Evolutionary conservation across 2,329 filamentous ascomycete genomes (phyloP), one percentile per base, ranked within the genome.

Genomic region (Talaromyces amestolkiae): DNA sequence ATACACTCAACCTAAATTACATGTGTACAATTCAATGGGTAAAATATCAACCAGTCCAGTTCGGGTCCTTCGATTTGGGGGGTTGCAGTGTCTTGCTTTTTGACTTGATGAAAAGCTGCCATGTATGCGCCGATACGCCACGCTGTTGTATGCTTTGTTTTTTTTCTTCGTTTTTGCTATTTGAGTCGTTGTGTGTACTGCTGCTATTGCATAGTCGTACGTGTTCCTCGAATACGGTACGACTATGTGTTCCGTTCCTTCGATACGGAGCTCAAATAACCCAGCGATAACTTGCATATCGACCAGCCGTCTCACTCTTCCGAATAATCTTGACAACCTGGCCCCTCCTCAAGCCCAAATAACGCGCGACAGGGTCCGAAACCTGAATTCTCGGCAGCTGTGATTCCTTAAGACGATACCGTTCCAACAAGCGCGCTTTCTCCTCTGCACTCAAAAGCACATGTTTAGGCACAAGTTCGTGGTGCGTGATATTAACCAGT

Each of bases 271-370:
- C 35, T 47, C 74, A 83, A 63, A 82, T 82, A 39, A 83, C 85
- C 86, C 86, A 89, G 72, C 94, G 85, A 80, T 99, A 99, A 86
- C 92, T 97, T 58, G 95, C 95, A 80, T 99, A 99, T 62, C 95
- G 86, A 68, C 95, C 95, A 15, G 95, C 95, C 64, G 95, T 99
- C 84, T 98, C 95, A 75, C 90, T 93, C 78, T 90, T 93, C 70
- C 95, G 86, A 73, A 99, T 97, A 73, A 99, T 99, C 87, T 99
- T 99, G 74, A 99, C 95, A 3, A 99, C 93, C 80, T 97, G 91
- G 3, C 93, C 93, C 75, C 93, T 86, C 82, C 91, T 90, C 76
- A 99, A 82, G 13, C 95, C 95, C 64, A 97, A 82, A 78, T 98
- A 99, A 73, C 91, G 89, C 31, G 95, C 92, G 61, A 99, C 93